Evolutionary conservation across 495 filamentous ascomycete genomes (phyloP), one percentile per base, ranked within the genome.

Genomic region (Xylaria cubensis): DNA sequence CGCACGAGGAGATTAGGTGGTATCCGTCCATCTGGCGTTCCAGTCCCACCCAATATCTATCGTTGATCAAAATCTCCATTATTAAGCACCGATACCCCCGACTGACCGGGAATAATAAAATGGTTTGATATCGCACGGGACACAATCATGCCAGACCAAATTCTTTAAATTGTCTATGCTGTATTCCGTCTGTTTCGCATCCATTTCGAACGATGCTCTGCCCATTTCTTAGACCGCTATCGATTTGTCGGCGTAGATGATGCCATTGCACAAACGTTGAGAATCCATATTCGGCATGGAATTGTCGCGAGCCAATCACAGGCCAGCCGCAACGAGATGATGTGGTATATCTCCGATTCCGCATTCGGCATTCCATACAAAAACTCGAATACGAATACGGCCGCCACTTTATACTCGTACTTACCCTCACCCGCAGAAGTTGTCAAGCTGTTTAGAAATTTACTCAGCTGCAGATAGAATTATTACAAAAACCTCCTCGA

Each of bases 321-420:
- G 13, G 26, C 29, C 48, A 3, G 48, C 32, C 32, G 19, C 48
- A 29, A 56, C n/a, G 12, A n/a, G 39, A 41, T 59, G 1, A 5
- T 59, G 19, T 44, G 32, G 36, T 44, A 36, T 34, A 46, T 62
- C 67, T 69, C 67, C 55, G 65, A 62, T 55, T 62, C 67, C 67
- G 32, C 67, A 29, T 69, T 69, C 6, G 41, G 19, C 67, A 29
- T 69, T 69, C 6, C 17, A 29, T 34, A 34, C 5, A 51, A 56
- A 29, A 67, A 69, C 67, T 69, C 67, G 67, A 69, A 69, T 69
- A 69, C 67, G 67, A 69, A 69, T 69, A 69, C 67, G 67, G 26
- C 29, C 4, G 9, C 34, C n/a, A 3, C 44, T 50, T 29, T n/a
- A 4, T 34, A 13, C 32, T 12, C 13, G 12, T 15, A n/a, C n/a